Percentiles rank a stretch among this genome's conserved stretches.
phyloP scores from a whole-genome alignment of 805 yeast species.

The Naumovozyma castellii region DNA sequence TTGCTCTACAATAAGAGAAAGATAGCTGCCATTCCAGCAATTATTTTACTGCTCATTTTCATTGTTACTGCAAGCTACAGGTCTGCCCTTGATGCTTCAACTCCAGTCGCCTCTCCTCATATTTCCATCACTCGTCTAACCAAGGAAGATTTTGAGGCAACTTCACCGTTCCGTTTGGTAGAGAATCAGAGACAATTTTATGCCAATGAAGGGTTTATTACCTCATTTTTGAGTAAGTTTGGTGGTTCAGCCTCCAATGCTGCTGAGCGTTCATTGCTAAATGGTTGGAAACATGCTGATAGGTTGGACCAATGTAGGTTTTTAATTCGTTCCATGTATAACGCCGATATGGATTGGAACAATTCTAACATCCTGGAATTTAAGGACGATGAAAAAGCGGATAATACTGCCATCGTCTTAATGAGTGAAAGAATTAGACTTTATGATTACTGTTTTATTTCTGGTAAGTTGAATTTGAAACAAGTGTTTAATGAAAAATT shows the following conservation, averaged over 20 bases:
- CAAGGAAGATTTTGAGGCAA: background rate
- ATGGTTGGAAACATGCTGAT: background rate
- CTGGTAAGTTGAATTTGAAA: conserved; percentile 1
- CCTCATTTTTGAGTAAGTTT: background rate
- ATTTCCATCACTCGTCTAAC: background rate
- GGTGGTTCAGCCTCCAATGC: background rate
- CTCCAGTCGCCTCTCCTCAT: too few relatives aligned
- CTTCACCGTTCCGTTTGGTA: background rate
- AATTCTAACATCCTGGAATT: conserved; percentile 12
- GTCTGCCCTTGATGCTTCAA: too few relatives aligned
- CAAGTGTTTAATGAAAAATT: background rate
- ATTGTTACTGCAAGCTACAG: too few relatives aligned
- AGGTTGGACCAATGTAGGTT: conserved; percentile 14
- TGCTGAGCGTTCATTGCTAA: background rate
- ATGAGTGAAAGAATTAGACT: conserved; percentile 14
- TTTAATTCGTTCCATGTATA: conserved; percentile 14
- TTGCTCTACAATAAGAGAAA: background rate
- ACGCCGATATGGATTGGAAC: conserved; percentile 14
- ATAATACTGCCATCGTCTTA: conserved; percentile 10
- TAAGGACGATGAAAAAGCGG: conserved; percentile 10
- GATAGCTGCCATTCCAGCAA: background rate
- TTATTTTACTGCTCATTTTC: background rate
- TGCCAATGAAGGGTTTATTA: background rate
- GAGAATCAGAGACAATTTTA: background rate
- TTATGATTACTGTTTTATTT: conserved; percentile 15